phyloP scores from a whole-genome alignment of 129 eudicot genomes.

The Flaveria linearis region DNA sequence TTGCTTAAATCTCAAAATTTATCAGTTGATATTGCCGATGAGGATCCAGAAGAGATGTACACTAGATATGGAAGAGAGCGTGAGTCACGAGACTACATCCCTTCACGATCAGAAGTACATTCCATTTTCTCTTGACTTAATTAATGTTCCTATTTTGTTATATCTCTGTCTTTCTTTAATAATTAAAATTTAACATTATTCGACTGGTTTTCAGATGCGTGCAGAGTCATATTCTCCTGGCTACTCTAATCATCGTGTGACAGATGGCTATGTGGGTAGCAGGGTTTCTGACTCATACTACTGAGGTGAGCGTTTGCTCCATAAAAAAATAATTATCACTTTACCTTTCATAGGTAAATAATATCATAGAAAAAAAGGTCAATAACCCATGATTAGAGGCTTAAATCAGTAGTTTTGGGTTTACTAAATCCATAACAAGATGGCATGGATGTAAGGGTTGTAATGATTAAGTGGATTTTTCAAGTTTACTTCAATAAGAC shows the following conservation, averaged over 20 bases:
- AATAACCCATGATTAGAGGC: constrained; percentile 29
- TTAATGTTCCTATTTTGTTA: neutral
- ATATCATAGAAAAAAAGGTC: constrained; percentile 27
- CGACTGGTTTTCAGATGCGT: constrained; percentile 34
- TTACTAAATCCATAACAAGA: constrained; percentile 25
- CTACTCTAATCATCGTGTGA: constrained; percentile 38
- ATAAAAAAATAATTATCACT: neutral
- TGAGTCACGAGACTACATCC: constrained; percentile 42
- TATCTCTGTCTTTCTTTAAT: neutral
- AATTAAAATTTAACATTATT: constrained; percentile 13
- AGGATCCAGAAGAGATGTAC: constrained; percentile 44
- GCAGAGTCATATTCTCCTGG: constrained; percentile 44
- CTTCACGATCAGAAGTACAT: constrained; percentile 48
- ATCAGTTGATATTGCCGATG: constrained; percentile 30
- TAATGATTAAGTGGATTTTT: constrained; percentile 32
- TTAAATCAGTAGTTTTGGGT: constrained; percentile 33
- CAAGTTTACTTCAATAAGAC: constrained; percentile 39
- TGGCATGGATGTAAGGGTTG: constrained; percentile 24
- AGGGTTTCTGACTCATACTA: constrained; percentile 48
- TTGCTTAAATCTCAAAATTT: constrained; percentile 9
- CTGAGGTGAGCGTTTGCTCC: constrained; percentile 39
- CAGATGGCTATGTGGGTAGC: constrained; percentile 40
- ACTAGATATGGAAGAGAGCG: constrained; percentile 46
- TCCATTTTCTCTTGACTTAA: neutral
- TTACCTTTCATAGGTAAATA: constrained; percentile 37